Evolutionary conservation across 306 rosid genomes (phyloP).

Genomic region (Trifolium dubium): DNA sequence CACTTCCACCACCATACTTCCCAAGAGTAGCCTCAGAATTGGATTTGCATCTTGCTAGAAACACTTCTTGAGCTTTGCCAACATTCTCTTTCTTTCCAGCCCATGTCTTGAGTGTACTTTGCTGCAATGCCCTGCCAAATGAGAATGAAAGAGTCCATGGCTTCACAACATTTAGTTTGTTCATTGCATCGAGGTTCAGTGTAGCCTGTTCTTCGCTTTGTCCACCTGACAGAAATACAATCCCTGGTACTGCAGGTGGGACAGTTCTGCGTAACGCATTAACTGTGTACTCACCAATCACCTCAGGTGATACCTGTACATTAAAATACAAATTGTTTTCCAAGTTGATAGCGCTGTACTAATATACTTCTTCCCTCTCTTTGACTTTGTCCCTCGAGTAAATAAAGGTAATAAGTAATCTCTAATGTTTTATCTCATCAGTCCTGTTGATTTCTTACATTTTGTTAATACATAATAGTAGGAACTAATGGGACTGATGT

Average conservation of each 20-base stretch:
- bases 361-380: constrained; percentile 11
- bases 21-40: constrained; percentile 87
- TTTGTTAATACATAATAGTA: neutral
- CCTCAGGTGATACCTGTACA: constrained; percentile 70
- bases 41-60: constrained; percentile 78
- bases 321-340: neutral
- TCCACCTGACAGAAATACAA: constrained; percentile 89
- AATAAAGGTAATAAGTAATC: neutral
- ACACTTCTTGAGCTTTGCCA: constrained; percentile 71
- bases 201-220: constrained; percentile 94
- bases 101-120: constrained; percentile 93
- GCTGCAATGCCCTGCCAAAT: constrained; percentile 86
- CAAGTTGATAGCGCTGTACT: neutral
- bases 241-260: constrained; percentile 85
- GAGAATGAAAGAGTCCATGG: constrained; percentile 98
- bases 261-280: constrained; percentile 77
- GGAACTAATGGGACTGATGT: neutral
- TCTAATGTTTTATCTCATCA: neutral
- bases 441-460: neutral
- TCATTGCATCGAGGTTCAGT: constrained; percentile 76
- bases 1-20: constrained; percentile 60
- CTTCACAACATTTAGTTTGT: constrained; percentile 70
- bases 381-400: neutral
- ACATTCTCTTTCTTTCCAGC: constrained; percentile 81
- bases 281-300: constrained; percentile 79